phyloP scores from a whole-genome alignment of 495 filamentous ascomycete species.

The Oidiodendron maius region DNA sequence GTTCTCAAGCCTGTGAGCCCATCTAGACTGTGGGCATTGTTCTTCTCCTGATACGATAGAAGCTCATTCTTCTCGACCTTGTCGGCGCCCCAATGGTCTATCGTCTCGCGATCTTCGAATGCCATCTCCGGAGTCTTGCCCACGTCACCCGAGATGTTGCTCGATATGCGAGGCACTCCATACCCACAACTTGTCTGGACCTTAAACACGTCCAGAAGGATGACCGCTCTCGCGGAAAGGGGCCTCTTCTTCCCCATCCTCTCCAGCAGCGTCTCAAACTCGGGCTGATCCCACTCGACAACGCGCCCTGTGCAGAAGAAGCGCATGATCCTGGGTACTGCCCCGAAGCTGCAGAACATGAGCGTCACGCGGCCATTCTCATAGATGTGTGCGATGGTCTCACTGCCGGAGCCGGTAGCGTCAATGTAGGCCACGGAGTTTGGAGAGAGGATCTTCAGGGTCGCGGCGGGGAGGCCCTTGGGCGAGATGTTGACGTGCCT shows the following conservation, averaged over 20 bases:
- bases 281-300: slow-evolving; percentile 46
- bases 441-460: slow-evolving; percentile 51
- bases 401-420: slow-evolving; percentile 59
- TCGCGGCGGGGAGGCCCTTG: slow-evolving; percentile 50
- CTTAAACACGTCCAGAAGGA: slow-evolving; percentile 46
- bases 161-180: slow-evolving; percentile 40
- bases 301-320: slow-evolving; percentile 61
- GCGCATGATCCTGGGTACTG: slow-evolving; percentile 57
- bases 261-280: slow-evolving; percentile 40
- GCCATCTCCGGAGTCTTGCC: slow-evolving; percentile 7
- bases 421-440: slow-evolving; percentile 64
- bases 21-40: slow-evolving; percentile 46
- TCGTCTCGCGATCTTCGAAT: slow-evolving; percentile 38
- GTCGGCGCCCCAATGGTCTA: slow-evolving; percentile 37
- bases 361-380: slow-evolving; percentile 70
- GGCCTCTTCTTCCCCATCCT: slow-evolving; percentile 30
- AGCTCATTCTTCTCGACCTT: slow-evolving; percentile 33
- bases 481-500: slow-evolving; percentile 61
- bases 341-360: slow-evolving; percentile 64
- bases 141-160: slow-evolving; percentile 11
- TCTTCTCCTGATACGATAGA: slow-evolving; percentile 37
- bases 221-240: slow-evolving; percentile 44
- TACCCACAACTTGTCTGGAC: slow-evolving; percentile 54
- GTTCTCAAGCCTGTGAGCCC: slow-evolving; percentile 43
- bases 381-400: slow-evolving; percentile 66